Evolutionary conservation across 2,329 filamentous ascomycete genomes (phyloP), one percentile per base, ranked within the genome.

Genomic region (Exophiala oligosperma): DNA sequence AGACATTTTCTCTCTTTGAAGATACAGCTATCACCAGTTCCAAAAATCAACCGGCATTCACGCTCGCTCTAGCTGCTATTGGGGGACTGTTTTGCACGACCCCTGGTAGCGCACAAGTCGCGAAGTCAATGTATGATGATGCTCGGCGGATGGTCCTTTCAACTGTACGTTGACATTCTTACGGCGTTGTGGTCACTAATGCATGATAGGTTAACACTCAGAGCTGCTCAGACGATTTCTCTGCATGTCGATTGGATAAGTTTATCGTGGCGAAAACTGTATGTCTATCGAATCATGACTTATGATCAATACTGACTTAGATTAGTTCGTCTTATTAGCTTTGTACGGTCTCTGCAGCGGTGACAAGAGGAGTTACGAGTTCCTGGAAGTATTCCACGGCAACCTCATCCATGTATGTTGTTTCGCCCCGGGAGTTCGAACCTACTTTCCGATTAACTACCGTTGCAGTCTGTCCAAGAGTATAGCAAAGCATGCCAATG

Each of bases 281-380:
- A 7, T 51, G 49, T 29, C 49, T 32, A 35, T 60, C 5, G 40
- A 60, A 21, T 11, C 49, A 17, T 24, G 41, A 7, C 9, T 24
- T 7, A 21, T 21, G 9, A 41, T 44, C 41, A 24, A 44, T 44
- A 44, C 14, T 44, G 14, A 44, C 41, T 21, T 7, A 11, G 41
- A 21, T n/a, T 24, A 44, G 41, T 44, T 44, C 23, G 41, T 44
- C n/a, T 11, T 44, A 44, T 44, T 44, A n/a, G 41, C 41, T n/a
- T 24, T 44, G 17, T 60, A 60, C 24, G 57, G 53, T 21, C 44
- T 60, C 9, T 60, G 57, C 23, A 53, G 49, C 21, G 57, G 57
- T 23, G 53, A 60, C 49, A 60, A 60, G 44, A 48, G 57, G 44
- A 60, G 57, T 40, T 60, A 53, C 23, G 57, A 60, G 49, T 60